Evolutionary conservation across 306 rosid species (phyloP).

Genomic region (Vicia villosa): DNA sequence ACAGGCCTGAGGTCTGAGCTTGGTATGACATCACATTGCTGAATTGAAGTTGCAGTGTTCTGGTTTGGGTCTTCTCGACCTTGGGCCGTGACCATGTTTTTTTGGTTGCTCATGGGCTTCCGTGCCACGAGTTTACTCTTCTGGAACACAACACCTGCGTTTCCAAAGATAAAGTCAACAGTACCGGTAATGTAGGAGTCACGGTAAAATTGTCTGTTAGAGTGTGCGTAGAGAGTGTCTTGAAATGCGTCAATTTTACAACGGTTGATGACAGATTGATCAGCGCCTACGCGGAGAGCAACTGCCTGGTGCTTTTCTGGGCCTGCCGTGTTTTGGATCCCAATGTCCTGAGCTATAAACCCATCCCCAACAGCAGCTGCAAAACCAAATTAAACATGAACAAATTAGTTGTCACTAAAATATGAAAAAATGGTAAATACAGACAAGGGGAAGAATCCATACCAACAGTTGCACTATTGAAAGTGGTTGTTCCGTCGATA

Average conservation of each 20-base stretch:
- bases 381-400: background rate
- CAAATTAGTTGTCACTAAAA: background rate
- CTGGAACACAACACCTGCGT: slow-evolving; percentile 68
- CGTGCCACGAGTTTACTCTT: slow-evolving; percentile 56
- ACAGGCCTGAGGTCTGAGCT: slow-evolving; percentile 61
- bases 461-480: slow-evolving; percentile 71
- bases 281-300: slow-evolving; percentile 69
- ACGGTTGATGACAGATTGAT: slow-evolving; percentile 64
- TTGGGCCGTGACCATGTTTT: slow-evolving; percentile 80
- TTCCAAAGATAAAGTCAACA: slow-evolving; percentile 69
- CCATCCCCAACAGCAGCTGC: slow-evolving; percentile 80
- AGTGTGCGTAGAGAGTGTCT: slow-evolving; percentile 75
- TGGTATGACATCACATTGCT: slow-evolving; percentile 49
- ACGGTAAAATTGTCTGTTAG: slow-evolving; percentile 66
- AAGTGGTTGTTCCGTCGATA: slow-evolving; percentile 57
- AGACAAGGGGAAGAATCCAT: background rate
- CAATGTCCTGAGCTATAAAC: slow-evolving; percentile 68
- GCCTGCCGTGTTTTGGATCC: slow-evolving; percentile 73
- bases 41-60: slow-evolving; percentile 66
- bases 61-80: slow-evolving; percentile 66
- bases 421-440: background rate
- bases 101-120: slow-evolving; percentile 59
- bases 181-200: slow-evolving; percentile 69
- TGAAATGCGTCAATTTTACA: slow-evolving; percentile 67
- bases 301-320: slow-evolving; percentile 74